Evolutionary conservation across 306 rosid genomes (phyloP).

Genomic region (Trifolium pratense): DNA sequence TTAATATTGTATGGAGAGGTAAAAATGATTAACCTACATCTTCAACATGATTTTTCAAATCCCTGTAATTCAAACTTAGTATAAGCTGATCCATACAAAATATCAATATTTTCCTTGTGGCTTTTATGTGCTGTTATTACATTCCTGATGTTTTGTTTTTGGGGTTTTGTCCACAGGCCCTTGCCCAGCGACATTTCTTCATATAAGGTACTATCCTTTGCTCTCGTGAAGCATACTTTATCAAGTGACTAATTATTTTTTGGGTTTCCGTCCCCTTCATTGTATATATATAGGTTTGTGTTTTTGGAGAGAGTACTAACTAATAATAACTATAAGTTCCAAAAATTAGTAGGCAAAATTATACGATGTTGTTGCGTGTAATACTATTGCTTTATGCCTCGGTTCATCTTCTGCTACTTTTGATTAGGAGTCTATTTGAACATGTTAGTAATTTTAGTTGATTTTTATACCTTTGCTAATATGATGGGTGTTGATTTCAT

Average conservation of each 20-base stretch:
- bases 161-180: constrained; percentile 63
- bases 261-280: constrained; percentile 20
- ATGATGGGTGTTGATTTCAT: constrained; percentile 30
- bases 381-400: constrained; percentile 4
- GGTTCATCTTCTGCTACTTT: constrained; percentile 12
- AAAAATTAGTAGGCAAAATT: background rate
- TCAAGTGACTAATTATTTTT: constrained; percentile 4
- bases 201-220: constrained; percentile 77
- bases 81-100: background rate
- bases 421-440: background rate
- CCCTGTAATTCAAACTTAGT: background rate
- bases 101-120: constrained; percentile 8
- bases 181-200: constrained; percentile 85
- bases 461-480: constrained; percentile 13
- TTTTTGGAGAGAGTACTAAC: constrained; percentile 1
- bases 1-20: background rate
- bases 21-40: background rate
- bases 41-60: background rate
- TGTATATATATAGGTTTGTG: constrained; percentile 9
- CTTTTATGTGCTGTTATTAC: constrained; percentile 35
- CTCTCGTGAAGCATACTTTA: constrained; percentile 24
- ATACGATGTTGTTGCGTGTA: background rate
- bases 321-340: constrained; percentile 7
- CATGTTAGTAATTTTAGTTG: constrained; percentile 1
- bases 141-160: constrained; percentile 31